These are phyloP conservation scores for Cajanus cajan DNA, from an alignment of 306 rosid species.

Conservation along the genomic window DNA sequence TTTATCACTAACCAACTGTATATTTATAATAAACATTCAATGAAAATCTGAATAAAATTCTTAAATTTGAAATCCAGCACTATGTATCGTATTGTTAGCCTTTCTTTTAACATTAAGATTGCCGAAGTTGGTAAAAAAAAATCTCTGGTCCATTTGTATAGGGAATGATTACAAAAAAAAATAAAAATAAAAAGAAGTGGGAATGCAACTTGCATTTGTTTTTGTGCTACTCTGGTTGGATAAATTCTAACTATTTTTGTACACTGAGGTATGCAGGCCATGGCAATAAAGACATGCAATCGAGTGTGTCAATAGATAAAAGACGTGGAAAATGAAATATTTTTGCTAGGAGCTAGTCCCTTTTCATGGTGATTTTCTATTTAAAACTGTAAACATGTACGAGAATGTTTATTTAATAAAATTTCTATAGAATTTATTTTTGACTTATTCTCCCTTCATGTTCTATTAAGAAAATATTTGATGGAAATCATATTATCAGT, in stretches of 20 bases:
- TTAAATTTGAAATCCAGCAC: constrained; percentile 4
- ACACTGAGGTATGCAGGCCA: constrained; percentile 57
- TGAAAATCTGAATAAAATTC: not conserved
- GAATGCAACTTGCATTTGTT: too few relatives aligned
- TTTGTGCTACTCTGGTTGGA: too few relatives aligned
- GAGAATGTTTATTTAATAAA: constrained; percentile 38
- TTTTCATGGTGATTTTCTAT: constrained; percentile 83
- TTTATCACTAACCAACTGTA: not conserved
- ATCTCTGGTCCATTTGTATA: too few relatives aligned
- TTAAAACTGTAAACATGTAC: constrained; percentile 53
- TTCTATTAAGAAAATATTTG: not conserved
- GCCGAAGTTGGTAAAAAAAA: too few relatives aligned
- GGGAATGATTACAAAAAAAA: too few relatives aligned
- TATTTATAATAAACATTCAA: constrained; percentile 8
- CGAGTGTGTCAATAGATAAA: constrained; percentile 95
- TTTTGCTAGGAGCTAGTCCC: constrained; percentile 95
- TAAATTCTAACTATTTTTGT: too few relatives aligned
- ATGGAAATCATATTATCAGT: constrained; percentile 19
- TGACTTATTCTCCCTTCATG: not conserved
- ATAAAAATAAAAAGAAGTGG: too few relatives aligned
- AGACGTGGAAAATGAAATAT: constrained; percentile 90
- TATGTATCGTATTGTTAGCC: too few relatives aligned
- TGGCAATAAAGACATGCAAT: constrained; percentile 91
- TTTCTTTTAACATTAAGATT: too few relatives aligned
- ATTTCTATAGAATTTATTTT: constrained; percentile 19